phyloP scores from a whole-genome alignment of 176 grass and related monocot genomes.

The Pontederia paniculata region DNA sequence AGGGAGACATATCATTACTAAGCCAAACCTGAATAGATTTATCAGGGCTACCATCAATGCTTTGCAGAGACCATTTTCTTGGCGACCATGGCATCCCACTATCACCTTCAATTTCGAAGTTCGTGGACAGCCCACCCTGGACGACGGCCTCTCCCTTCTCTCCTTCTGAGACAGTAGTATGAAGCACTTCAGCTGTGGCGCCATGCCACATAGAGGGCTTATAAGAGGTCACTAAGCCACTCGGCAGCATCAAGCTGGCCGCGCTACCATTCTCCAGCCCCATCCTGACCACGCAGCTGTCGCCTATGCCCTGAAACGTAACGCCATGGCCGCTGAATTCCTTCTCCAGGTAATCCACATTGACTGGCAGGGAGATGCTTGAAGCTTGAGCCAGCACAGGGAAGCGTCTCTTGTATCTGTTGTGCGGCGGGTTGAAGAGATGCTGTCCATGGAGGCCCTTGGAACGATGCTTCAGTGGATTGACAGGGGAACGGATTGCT shows the following conservation, averaged over 20 bases:
- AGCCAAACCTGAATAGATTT: conserved; percentile 39
- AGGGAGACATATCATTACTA: no score
- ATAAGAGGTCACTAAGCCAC: conserved; percentile 76
- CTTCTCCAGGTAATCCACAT: conserved; percentile 55
- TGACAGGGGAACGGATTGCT: conserved; percentile 4
- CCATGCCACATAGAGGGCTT: conserved; percentile 84
- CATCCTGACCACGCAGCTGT: conserved; percentile 55
- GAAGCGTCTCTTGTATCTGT: conserved; percentile 7
- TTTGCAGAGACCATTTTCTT: conserved; percentile 42
- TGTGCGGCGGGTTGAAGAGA: conserved; percentile 9
- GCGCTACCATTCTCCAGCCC: conserved; percentile 44
- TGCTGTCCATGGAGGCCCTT: neutral
- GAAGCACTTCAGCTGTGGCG: conserved; percentile 43
- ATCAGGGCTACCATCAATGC: conserved; percentile 35
- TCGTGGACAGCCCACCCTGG: conserved; percentile 42
- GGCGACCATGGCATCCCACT: conserved; percentile 24
- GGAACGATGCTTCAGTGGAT: conserved; percentile 21
- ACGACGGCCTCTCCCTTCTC: conserved; percentile 22
- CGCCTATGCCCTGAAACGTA: conserved; percentile 47
- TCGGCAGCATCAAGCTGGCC: conserved; percentile 61
- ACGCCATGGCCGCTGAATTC: conserved; percentile 73
- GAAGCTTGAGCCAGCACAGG: conserved; percentile 19
- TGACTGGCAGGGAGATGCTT: conserved; percentile 14
- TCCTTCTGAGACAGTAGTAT: conserved; percentile 39
- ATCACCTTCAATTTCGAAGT: conserved; percentile 28